Conservation (phyloP, 1,284 basidiomycete species). For the Pascua guehoae region DNA sequence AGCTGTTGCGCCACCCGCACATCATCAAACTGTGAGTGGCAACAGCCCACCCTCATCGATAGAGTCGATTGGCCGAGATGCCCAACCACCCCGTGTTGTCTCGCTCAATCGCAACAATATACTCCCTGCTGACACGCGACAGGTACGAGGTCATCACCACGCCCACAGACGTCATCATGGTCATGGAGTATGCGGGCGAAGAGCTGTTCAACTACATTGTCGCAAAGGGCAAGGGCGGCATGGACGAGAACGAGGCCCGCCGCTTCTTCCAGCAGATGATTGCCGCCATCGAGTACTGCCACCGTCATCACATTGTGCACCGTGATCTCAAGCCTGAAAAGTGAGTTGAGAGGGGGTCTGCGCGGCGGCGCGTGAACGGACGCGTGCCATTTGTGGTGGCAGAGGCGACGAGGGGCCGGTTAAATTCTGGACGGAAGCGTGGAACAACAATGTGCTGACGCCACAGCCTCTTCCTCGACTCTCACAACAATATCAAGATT, state of each 20-base stretch:
- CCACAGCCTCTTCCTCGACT: slow-evolving; percentile 53
- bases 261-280: slow-evolving; percentile 96
- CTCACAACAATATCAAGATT: slow-evolving; percentile 70
- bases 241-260: slow-evolving; percentile 77
- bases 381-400: not conserved
- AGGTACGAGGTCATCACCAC: slow-evolving; percentile 96
- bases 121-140: slow-evolving; percentile 8
- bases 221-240: slow-evolving; percentile 63
- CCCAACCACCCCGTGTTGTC: too few species aligned
- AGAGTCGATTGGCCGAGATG: not conserved
- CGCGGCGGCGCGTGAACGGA: not conserved
- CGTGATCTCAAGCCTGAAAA: slow-evolving; percentile 96
- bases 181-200: slow-evolving; percentile 86
- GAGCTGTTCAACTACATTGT: slow-evolving; percentile 97
- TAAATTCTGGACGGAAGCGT: too few species aligned
- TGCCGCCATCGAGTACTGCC: slow-evolving; percentile 90
- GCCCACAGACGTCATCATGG: slow-evolving; percentile 89
- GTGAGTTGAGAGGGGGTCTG: slow-evolving; percentile 29
- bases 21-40: slow-evolving; percentile 84
- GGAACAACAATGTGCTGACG: not conserved
- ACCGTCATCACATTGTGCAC: slow-evolving; percentile 90
- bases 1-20: slow-evolving; percentile 83
- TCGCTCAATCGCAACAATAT: too few species aligned
- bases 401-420: too few species aligned
- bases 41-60: not conserved